A percentile compares a stretch with the other conserved stretches of the same genome.
phyloP scores from a whole-genome alignment of 208 protist species.

The Phytomonas sp. region DNA sequence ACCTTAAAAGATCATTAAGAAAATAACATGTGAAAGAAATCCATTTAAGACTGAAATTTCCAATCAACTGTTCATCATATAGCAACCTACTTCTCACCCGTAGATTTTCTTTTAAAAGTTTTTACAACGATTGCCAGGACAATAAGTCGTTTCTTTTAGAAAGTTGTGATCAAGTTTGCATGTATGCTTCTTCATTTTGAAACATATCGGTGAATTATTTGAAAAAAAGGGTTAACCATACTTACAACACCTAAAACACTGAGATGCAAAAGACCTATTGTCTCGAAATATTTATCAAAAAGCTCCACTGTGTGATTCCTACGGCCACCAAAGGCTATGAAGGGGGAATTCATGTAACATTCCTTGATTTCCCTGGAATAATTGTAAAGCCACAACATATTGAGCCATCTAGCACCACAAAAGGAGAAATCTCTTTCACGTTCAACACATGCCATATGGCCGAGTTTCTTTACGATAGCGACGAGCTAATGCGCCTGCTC shows the following conservation, averaged over 20 bases:
- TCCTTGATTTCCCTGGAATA: slow-evolving; percentile 5
- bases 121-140: neutral
- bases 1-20: neutral
- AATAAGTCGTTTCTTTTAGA: neutral
- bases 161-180: neutral
- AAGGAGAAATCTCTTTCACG: slow-evolving; percentile 4
- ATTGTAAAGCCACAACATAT: slow-evolving; percentile 1
- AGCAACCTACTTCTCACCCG: neutral
- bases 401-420: neutral
- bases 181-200: neutral
- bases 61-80: neutral
- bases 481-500: neutral
- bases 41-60: neutral
- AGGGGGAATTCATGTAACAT: neutral
- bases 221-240: neutral
- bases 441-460: neutral
- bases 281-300: neutral
- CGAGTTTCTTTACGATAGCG: neutral
- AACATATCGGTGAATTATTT: neutral
- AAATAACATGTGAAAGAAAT: neutral
- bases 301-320: neutral
- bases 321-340: neutral
- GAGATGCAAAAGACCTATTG: neutral
- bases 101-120: neutral
- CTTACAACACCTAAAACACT: neutral